Conservation (phyloP, 371 early-diverging fungal genomes). For the Mucor racemosus region DNA sequence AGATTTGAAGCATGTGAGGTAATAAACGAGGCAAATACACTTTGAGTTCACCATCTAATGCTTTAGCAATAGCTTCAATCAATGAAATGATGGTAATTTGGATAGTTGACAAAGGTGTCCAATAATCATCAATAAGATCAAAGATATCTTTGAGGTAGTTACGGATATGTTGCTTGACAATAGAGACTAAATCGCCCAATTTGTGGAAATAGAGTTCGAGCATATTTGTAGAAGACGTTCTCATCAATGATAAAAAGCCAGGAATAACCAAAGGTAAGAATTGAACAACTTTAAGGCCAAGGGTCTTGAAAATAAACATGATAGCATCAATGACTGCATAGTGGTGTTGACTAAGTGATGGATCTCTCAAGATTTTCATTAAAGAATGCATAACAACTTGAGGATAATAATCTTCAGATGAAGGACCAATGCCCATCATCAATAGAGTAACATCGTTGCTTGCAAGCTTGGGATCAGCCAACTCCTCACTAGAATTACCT, state of each 20-base stretch:
- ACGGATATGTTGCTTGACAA: constrained; percentile 90
- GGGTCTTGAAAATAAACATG: constrained; percentile 91
- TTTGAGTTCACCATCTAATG: constrained; percentile 90
- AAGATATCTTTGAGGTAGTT: constrained; percentile 85
- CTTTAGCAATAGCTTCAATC: constrained; percentile 86
- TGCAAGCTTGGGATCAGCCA: constrained; percentile 60
- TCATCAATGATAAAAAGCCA: constrained; percentile 75
- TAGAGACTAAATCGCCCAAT: constrained; percentile 81
- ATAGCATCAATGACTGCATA: constrained; percentile 91
- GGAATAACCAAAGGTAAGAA: constrained; percentile 81
- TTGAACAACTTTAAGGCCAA: constrained; percentile 82
- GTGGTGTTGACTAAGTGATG: constrained; percentile 83
- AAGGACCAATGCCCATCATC: constrained; percentile 79
- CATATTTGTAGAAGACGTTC: constrained; percentile 74
- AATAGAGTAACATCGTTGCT: constrained; percentile 67
- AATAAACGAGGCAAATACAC: constrained; percentile 75
- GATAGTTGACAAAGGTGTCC: constrained; percentile 74
- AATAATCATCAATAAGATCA: constrained; percentile 77
- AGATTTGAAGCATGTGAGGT: constrained; percentile 69
- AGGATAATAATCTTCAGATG: constrained; percentile 86
- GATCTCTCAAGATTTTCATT: constrained; percentile 88
- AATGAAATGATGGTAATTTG: constrained; percentile 84
- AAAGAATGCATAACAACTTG: constrained; percentile 88
- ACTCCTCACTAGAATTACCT: constrained; percentile 60
- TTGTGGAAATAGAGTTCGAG: constrained; percentile 93